These are phyloP conservation scores for Cornus controversa DNA, from an alignment of 148 eudicot species.

Conservation along the genomic window DNA sequence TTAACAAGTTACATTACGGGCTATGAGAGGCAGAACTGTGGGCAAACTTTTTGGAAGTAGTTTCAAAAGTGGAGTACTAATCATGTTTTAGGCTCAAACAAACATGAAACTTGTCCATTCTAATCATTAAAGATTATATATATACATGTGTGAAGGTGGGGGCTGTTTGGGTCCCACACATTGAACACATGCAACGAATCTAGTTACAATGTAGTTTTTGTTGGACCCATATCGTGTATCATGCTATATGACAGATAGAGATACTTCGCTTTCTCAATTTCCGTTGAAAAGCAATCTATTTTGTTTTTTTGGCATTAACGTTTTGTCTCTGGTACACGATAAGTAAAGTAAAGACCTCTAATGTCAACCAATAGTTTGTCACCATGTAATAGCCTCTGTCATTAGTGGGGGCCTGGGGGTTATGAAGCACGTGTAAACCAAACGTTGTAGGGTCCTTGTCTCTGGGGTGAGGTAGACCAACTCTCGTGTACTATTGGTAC, in stretches of 20 bases:
- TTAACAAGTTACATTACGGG: too few species aligned
- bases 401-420: too few species aligned
- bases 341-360: background rate
- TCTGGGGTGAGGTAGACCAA: too few species aligned
- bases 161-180: constrained; percentile 1
- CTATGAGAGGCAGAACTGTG: background rate
- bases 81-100: background rate
- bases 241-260: background rate
- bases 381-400: background rate
- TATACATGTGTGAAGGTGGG: background rate
- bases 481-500: too few species aligned
- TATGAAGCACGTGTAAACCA: background rate
- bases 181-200: constrained; percentile 14
- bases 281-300: background rate
- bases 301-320: background rate
- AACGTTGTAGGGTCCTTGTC: background rate
- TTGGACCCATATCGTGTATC: background rate
- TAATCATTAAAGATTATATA: background rate
- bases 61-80: background rate
- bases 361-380: background rate
- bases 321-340: background rate
- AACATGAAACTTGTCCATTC: background rate
- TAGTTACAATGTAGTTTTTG: background rate
- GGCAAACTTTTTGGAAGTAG: background rate
- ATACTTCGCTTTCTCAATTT: background rate